phyloP scores from a whole-genome alignment of 805 yeast species.

The Candida railenensis region DNA sequence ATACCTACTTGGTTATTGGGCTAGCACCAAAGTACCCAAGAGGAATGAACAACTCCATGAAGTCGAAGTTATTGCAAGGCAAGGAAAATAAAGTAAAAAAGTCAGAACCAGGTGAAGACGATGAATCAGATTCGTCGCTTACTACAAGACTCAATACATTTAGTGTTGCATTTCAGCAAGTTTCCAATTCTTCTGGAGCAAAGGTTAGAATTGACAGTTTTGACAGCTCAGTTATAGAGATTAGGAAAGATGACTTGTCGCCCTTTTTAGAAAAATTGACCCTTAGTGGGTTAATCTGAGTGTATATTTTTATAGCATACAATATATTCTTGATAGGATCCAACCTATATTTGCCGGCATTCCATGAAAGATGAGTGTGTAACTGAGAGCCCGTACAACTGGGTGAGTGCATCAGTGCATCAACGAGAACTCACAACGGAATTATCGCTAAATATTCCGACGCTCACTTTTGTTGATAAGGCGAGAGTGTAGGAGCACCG shows the following conservation, averaged over 20 bases:
- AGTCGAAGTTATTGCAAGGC: slow-evolving; percentile 28
- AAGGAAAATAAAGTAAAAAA: slow-evolving; percentile 28
- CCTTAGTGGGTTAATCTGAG: slow-evolving; percentile 54
- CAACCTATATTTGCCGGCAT: too few species aligned
- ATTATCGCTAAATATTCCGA: too few species aligned
- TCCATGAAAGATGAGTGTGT: background rate
- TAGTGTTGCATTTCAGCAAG: slow-evolving; percentile 87
- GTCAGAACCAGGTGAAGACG: slow-evolving; percentile 27
- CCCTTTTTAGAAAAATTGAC: slow-evolving; percentile 86
- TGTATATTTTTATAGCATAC: background rate
- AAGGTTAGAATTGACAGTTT: slow-evolving; percentile 90
- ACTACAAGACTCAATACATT: slow-evolving; percentile 68
- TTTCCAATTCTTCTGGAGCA: slow-evolving; percentile 82
- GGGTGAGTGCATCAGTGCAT: too few species aligned
- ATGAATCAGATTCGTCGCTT: slow-evolving; percentile 38
- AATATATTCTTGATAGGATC: too few species aligned
- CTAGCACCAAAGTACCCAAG: slow-evolving; percentile 77
- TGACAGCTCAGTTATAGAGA: slow-evolving; percentile 90
- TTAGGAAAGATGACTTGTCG: slow-evolving; percentile 80
- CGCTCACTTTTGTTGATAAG: too few species aligned
- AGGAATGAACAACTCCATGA: slow-evolving; percentile 35
- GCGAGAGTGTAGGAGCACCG: too few species aligned
- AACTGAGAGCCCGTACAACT: background rate
- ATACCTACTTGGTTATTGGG: slow-evolving; percentile 85
- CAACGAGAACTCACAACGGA: too few species aligned